Base-by-base conservation (phyloP, 2,329 filamentous ascomycete species). In the Whalleya microplaca region DNA sequence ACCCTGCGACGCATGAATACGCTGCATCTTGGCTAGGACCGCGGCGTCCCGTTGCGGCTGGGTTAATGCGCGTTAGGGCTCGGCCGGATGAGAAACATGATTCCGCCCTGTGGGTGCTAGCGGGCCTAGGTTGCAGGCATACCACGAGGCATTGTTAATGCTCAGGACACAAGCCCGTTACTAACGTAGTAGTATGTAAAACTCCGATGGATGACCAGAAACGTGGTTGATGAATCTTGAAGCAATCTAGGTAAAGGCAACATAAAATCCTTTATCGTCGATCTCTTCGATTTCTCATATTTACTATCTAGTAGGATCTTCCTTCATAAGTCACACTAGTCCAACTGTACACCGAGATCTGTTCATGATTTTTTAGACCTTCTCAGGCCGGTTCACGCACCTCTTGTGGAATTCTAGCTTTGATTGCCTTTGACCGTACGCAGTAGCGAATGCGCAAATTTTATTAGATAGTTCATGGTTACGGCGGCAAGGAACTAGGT, bases 81-180 rank as follows among this genome's bases (percentile, higher is more conserved):
- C 32, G 4, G 32, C 32, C 32, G 32, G 32, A 37, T 37, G 32
- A 37, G 32, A 37, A 37, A 37, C 48, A 54, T 54, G 59, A 60
- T 59, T 55, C 53, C 45, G 41, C 47, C 47, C 51, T 27, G 23
- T 27, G 23, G 23, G 23, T 27, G 23, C 9, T 9, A 29, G 49
- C 53, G 53, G 57, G 43, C 21, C 16, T 42, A 20, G n/a, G 58
- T 45, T 51, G 55, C 53, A 60, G 48, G 55, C 57, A 37, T 63
- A 55, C 60, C 55, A 60, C 57, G 57, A 58, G 57, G 52, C 50
- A 46, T 55, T 52, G 48, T 37, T 54, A 49, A 57, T 45, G 37
- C 29, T 53, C 21, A 21, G 55, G 27, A 58, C 48, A 58, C 45
- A 58, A 20, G 48, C 23, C 48, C 54, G 42, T 58, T 40, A 48